Conservation (phyloP, 441 rosid genomes). For the Erodium chrysanthum region DNA sequence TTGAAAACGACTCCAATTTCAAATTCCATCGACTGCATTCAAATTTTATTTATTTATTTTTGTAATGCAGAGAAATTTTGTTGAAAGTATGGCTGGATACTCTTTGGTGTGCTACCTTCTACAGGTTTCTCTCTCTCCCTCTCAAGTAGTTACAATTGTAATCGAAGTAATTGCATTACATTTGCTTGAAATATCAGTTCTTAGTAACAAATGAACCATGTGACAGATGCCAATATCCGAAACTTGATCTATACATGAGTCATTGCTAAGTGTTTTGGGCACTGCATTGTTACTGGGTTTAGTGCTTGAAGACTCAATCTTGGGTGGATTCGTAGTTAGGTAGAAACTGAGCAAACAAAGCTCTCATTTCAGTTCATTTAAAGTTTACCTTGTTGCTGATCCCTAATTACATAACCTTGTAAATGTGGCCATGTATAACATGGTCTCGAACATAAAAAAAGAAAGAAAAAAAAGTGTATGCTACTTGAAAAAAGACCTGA, state of each 20-base stretch:
- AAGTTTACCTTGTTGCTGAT: not conserved
- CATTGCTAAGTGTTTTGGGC: not conserved
- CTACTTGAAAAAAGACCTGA: not conserved
- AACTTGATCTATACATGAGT: not conserved
- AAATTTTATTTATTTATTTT: conserved; percentile 12
- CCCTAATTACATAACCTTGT: conserved; percentile 1
- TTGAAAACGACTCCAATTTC: not conserved
- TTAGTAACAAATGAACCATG: not conserved
- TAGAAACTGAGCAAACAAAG: not conserved
- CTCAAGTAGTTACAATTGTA: not conserved
- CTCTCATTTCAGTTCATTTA: not conserved
- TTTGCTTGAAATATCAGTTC: not conserved
- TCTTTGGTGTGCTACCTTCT: conserved; percentile 94
- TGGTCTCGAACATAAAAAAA: not conserved
- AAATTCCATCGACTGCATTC: not conserved
- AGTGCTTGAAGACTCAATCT: not conserved
- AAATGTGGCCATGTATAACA: not conserved
- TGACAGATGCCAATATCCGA: conserved; percentile 4
- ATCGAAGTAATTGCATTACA: not conserved
- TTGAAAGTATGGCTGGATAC: conserved; percentile 99
- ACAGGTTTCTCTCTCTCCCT: conserved; percentile 41
- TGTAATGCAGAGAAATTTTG: conserved; percentile 82
- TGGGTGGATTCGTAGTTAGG: not conserved
- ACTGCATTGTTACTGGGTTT: no score
- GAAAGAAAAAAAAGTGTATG: not conserved